Conservation (phyloP, 2,329 filamentous ascomycete species). For the Trichoderma atrobrunneum region DNA sequence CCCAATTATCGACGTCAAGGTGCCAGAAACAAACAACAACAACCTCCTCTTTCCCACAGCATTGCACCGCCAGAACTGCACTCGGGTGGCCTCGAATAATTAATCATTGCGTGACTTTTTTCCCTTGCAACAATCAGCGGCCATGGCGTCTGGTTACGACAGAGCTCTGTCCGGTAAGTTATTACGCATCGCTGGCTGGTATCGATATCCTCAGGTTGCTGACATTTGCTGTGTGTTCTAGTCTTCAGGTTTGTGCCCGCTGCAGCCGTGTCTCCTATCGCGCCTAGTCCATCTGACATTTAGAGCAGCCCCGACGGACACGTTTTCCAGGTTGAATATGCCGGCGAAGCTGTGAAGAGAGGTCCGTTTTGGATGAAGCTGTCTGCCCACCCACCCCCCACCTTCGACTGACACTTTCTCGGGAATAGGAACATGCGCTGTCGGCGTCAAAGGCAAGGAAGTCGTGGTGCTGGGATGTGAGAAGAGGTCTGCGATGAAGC, state of each 20-base stretch:
- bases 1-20: constrained; percentile 21
- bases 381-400: constrained; percentile 11
- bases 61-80: not conserved
- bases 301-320: constrained; percentile 88
- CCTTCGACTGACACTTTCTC: constrained; percentile 12
- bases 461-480: constrained; percentile 97
- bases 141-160: constrained; percentile 94
- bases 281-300: not conserved
- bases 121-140: constrained; percentile 7
- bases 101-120: not conserved
- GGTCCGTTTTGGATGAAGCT: constrained; percentile 52
- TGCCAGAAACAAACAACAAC: not conserved
- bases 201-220: constrained; percentile 31
- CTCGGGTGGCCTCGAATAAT: not conserved
- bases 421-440: constrained; percentile 82
- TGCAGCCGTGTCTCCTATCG: not conserved
- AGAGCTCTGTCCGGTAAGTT: constrained; percentile 93
- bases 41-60: constrained; percentile 11
- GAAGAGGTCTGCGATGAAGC: constrained; percentile 98
- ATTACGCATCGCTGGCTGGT: constrained; percentile 21
- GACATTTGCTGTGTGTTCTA: constrained; percentile 44
- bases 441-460: constrained; percentile 91
- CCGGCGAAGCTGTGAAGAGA: constrained; percentile 96
- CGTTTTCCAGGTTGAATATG: constrained; percentile 99
- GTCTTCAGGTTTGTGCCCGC: constrained; percentile 71